phyloP scores from a whole-genome alignment of 148 eudicot genomes.

The Euryodendron excelsum region DNA sequence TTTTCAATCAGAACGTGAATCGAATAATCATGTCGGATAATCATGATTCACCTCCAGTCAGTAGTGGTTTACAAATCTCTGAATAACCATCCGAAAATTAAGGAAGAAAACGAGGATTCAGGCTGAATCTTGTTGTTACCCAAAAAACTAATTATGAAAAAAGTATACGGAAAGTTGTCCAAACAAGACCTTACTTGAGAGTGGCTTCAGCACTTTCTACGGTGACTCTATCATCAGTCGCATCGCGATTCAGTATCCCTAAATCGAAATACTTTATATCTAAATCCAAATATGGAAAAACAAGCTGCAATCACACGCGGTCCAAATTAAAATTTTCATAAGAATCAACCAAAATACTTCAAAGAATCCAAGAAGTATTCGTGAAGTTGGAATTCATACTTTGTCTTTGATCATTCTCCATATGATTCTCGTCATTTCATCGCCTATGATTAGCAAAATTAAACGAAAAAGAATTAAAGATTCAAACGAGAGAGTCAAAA shows the following conservation, averaged over 20 bases:
- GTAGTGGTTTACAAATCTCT: no score
- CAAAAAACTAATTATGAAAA: no score
- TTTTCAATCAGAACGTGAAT: no score
- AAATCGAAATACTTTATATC: slow-evolving; percentile 71
- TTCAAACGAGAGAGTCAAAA: neutral
- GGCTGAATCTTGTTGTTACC: no score
- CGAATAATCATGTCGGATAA: no score
- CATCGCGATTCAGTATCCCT: slow-evolving; percentile 71
- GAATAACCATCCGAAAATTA: no score
- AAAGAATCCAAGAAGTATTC: neutral
- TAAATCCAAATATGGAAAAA: slow-evolving; percentile 61
- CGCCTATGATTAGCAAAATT: slow-evolving; percentile 34
- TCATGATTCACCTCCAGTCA: no score
- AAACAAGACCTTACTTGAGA: slow-evolving; percentile 43
- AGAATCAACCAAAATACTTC: slow-evolving; percentile 1
- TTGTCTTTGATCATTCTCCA: slow-evolving; percentile 68
- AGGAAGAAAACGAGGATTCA: no score
- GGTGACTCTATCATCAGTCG: slow-evolving; percentile 63
- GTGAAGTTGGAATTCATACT: slow-evolving; percentile 20
- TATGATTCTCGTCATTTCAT: slow-evolving; percentile 73
- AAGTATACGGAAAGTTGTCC: neutral
- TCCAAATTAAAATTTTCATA: neutral
- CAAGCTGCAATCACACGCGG: slow-evolving; percentile 42
- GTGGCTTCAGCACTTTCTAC: slow-evolving; percentile 69
- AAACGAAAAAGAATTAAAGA: neutral